Conservation (phyloP, 2,329 filamentous ascomycete genomes). For the Curvularia sp. region DNA sequence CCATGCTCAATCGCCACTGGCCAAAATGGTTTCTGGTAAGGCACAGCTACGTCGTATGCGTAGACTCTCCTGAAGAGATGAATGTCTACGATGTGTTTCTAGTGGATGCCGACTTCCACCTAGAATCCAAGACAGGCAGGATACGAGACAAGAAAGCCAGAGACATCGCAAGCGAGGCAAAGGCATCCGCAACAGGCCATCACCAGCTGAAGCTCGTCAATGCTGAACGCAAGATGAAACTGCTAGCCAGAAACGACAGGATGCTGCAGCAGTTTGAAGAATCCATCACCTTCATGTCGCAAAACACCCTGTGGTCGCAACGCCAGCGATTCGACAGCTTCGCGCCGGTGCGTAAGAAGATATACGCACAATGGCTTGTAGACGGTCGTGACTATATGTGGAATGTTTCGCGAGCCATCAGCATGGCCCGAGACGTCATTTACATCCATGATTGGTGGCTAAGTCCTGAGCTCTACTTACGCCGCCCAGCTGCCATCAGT, state of each 20-base stretch:
- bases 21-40: slow-evolving; percentile 98
- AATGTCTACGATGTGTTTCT: slow-evolving; percentile 98
- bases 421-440: slow-evolving; percentile 95
- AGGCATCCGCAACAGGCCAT: slow-evolving; percentile 71
- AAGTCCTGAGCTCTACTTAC: slow-evolving; percentile 93
- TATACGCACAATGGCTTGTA: slow-evolving; percentile 95
- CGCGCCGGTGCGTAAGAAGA: slow-evolving; percentile 83
- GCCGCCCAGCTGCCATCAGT: slow-evolving; percentile 90
- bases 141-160: slow-evolving; percentile 62
- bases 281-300: slow-evolving; percentile 85
- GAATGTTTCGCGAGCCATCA: slow-evolving; percentile 96
- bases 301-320: slow-evolving; percentile 81
- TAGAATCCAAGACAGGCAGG: slow-evolving; percentile 72
- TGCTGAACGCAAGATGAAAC: slow-evolving; percentile 87
- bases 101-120: slow-evolving; percentile 86
- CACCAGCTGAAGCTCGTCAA: slow-evolving; percentile 90
- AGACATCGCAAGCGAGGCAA: slow-evolving; percentile 70
- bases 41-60: slow-evolving; percentile 96
- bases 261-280: slow-evolving; percentile 92
- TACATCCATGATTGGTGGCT: slow-evolving; percentile 99
- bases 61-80: slow-evolving; percentile 98
- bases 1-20: slow-evolving; percentile 81
- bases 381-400: slow-evolving; percentile 99
- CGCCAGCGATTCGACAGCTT: slow-evolving; percentile 91
- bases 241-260: slow-evolving; percentile 89